These are phyloP conservation scores for Salix koriyanagi DNA, from an alignment of 345 rosid species.

Conservation along the genomic window DNA sequence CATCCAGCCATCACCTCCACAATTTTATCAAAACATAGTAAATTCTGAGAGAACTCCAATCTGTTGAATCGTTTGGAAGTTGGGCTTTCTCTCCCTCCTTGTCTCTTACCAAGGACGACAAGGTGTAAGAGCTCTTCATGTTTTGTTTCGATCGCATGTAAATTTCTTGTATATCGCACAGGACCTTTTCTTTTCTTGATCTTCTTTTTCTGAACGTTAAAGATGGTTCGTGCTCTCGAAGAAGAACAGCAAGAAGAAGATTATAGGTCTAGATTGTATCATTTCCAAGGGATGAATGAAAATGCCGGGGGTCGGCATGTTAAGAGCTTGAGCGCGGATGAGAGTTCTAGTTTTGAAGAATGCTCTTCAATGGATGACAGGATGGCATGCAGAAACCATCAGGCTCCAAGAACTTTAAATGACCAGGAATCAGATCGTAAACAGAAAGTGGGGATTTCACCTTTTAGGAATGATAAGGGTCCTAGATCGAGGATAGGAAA, in stretches of 20 bases:
- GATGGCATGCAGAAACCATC: conserved; percentile 4
- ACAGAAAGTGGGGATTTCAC: conserved; percentile 18
- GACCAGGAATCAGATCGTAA: conserved; percentile 17
- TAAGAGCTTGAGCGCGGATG: conserved; percentile 48
- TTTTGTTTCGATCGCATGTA: neutral
- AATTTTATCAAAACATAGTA: neutral
- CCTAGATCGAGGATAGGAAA: conserved; percentile 17
- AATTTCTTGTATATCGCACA: neutral
- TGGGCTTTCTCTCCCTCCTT: conserved; percentile 1
- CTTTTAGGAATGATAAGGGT: conserved; percentile 14
- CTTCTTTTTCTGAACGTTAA: neutral
- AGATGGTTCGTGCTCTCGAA: conserved; percentile 54
- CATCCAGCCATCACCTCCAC: neutral
- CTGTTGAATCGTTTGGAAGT: conserved; percentile 11
- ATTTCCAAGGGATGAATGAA: conserved; percentile 54
- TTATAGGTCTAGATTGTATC: conserved; percentile 49
- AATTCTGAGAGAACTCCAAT: neutral
- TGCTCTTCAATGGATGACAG: conserved; percentile 25
- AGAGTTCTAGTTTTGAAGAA: conserved; percentile 28
- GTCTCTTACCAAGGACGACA: neutral
- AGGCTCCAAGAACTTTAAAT: conserved; percentile 14
- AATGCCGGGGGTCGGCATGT: conserved; percentile 27
- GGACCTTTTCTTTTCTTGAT: neutral
- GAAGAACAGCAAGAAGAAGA: conserved; percentile 50
- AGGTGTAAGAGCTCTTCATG: neutral